Conservation (phyloP, 768 basidiomycete genomes). For the Lepiota brunneoincarnata region DNA sequence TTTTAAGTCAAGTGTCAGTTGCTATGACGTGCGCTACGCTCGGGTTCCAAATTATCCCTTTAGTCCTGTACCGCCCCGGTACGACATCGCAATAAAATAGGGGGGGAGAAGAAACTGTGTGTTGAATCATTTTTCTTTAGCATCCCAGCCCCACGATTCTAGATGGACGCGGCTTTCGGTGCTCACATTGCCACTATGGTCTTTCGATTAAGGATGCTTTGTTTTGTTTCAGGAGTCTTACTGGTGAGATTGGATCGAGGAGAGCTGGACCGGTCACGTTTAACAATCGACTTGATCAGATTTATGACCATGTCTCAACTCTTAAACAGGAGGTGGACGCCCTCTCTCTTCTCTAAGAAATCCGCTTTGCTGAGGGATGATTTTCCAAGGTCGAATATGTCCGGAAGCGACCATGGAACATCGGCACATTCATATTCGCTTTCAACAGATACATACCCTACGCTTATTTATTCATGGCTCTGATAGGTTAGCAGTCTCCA, state of each 20-base stretch:
- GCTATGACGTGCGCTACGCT: too few relatives aligned
- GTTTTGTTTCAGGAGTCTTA: background rate
- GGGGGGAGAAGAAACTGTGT: too few relatives aligned
- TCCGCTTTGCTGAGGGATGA: background rate
- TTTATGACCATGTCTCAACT: constrained; percentile 1
- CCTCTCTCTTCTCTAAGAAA: background rate
- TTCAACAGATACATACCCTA: constrained; percentile 5
- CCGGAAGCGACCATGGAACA: constrained; percentile 7
- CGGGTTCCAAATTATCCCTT: too few relatives aligned
- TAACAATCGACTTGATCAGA: background rate
- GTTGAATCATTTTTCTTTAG: too few relatives aligned
- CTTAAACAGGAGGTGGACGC: background rate
- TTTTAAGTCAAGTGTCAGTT: too few relatives aligned
- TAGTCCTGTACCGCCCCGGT: too few relatives aligned
- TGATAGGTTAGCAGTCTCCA: background rate
- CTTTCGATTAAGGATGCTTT: background rate
- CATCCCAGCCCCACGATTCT: too few relatives aligned
- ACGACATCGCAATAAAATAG: too few relatives aligned
- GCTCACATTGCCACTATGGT: too few relatives aligned
- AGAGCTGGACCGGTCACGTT: background rate
- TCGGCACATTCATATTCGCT: background rate
- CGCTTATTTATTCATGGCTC: background rate
- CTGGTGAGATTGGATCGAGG: background rate
- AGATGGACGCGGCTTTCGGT: too few relatives aligned
- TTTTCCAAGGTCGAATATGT: constrained; percentile 23